phyloP scores from a whole-genome alignment of 768 basidiomycete species.

The Coprinopsis cinerea region DNA sequence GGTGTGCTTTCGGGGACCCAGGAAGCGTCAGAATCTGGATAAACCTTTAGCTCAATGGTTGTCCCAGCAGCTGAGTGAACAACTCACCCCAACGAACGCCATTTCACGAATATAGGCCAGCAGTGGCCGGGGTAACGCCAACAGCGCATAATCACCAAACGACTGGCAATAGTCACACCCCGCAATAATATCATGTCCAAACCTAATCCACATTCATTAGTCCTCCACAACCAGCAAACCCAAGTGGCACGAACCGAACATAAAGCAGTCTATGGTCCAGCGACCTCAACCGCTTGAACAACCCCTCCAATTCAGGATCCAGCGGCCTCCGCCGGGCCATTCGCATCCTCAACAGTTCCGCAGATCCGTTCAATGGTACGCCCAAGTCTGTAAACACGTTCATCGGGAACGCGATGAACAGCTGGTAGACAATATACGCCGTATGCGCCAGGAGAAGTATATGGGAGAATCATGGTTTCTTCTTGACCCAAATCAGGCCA shows the following conservation, averaged over 20 bases:
- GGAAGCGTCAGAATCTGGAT: constrained; percentile 21
- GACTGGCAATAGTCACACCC: constrained; percentile 64
- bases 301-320: constrained; percentile 40
- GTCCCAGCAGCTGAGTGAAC: not conserved
- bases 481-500: not conserved
- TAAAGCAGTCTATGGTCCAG: constrained; percentile 56
- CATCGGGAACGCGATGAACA: constrained; percentile 45
- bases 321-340: constrained; percentile 39
- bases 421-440: constrained; percentile 38
- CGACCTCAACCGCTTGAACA: constrained; percentile 50
- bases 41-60: not conserved
- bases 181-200: constrained; percentile 60
- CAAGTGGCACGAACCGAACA: constrained; percentile 41
- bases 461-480: not conserved
- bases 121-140: constrained; percentile 46
- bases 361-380: constrained; percentile 48
- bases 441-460: constrained; percentile 43
- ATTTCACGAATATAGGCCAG: constrained; percentile 57
- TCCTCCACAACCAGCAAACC: not conserved
- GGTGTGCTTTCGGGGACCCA: constrained; percentile 28
- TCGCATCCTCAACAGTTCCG: constrained; percentile 43
- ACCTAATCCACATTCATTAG: constrained; percentile 31
- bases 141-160: constrained; percentile 53
- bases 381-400: constrained; percentile 57
- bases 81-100: constrained; percentile 43